Evolutionary conservation across 2,329 filamentous ascomycete genomes (phyloP).

Genomic region (Colletotrichum chlorophyti): DNA sequence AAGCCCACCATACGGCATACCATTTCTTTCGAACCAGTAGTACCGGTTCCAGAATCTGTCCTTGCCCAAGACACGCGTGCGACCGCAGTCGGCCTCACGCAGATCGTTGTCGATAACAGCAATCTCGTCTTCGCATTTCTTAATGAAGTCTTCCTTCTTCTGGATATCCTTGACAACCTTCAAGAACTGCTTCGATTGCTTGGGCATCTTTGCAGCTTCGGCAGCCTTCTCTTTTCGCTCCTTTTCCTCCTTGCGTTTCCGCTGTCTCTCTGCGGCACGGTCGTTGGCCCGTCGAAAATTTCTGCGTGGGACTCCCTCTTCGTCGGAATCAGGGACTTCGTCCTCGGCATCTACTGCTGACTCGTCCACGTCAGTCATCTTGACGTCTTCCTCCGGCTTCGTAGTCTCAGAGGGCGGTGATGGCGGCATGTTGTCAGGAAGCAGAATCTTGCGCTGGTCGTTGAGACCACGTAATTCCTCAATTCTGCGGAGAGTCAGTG

Average conservation of each 20-base stretch:
- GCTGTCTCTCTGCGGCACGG: conserved; percentile 74
- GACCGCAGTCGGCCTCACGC: conserved; percentile 90
- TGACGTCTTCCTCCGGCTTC: conserved; percentile 63
- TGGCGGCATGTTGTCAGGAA: conserved; percentile 75
- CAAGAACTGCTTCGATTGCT: conserved; percentile 87
- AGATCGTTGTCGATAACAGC: conserved; percentile 87
- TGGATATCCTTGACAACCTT: conserved; percentile 89
- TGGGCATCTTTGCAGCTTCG: conserved; percentile 70
- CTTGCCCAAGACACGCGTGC: conserved; percentile 87
- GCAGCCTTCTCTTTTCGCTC: conserved; percentile 65
- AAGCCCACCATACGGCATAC: conserved; percentile 92
- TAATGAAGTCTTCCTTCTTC: conserved; percentile 81
- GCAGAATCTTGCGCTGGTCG: conserved; percentile 74
- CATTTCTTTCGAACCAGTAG: conserved; percentile 99
- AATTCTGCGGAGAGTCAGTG: conserved; percentile 54
- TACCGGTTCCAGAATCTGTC: conserved; percentile 98
- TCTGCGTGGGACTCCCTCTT: conserved; percentile 62
- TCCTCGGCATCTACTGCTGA: conserved; percentile 62
- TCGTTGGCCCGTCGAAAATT: conserved; percentile 69
- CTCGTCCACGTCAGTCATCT: conserved; percentile 70
- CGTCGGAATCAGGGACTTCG: conserved; percentile 73
- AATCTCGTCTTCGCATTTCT: conserved; percentile 85
- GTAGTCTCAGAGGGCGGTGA: conserved; percentile 61
- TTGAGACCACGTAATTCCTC: conserved; percentile 76
- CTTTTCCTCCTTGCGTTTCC: conserved; percentile 77